Evolutionary conservation across 2,329 filamentous ascomycete genomes (phyloP).

Genomic region (Penicillium griseofulvum): DNA sequence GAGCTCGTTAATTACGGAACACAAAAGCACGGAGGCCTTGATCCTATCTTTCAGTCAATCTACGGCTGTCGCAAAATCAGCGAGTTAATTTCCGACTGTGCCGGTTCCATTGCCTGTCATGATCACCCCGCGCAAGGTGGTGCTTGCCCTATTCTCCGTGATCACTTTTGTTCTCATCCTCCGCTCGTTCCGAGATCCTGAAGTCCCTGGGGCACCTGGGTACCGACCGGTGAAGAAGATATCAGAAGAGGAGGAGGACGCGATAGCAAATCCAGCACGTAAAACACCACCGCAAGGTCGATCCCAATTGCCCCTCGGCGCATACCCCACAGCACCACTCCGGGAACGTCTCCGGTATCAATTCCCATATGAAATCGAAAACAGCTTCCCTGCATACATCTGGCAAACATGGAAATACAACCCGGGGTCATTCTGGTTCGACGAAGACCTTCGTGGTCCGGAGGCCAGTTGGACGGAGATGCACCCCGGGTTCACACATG

Average conservation of each 20-base stretch:
- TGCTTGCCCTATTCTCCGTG: slow-evolving; percentile 68
- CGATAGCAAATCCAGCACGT: slow-evolving; percentile 8
- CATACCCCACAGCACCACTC: slow-evolving; percentile 69
- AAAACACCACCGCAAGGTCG: slow-evolving; percentile 16
- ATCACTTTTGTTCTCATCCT: slow-evolving; percentile 69
- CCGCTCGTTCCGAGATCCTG: slow-evolving; percentile 56
- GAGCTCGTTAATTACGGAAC: slow-evolving; percentile 8
- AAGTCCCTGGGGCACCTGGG: slow-evolving; percentile 26
- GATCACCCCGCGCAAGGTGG: slow-evolving; percentile 74
- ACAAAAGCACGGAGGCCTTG: slow-evolving; percentile 4
- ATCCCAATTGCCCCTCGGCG: slow-evolving; percentile 54
- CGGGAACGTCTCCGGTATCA: slow-evolving; percentile 83
- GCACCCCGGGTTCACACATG: slow-evolving; percentile 90
- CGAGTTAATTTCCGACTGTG: slow-evolving; percentile 3
- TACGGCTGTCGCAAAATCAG: slow-evolving; percentile 9
- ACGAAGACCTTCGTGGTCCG: slow-evolving; percentile 69
- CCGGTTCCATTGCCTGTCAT: slow-evolving; percentile 47
- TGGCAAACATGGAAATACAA: slow-evolving; percentile 98
- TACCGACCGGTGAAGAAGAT: slow-evolving; percentile 26
- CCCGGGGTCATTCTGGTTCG: slow-evolving; percentile 73
- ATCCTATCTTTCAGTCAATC: background rate
- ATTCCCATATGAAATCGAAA: slow-evolving; percentile 85
- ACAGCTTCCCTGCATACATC: slow-evolving; percentile 93
- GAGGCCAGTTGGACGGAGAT: slow-evolving; percentile 86
- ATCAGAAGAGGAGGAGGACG: slow-evolving; percentile 20